Base-by-base conservation (phyloP, 2,329 filamentous ascomycete species). In the Xylariomycetidae sp. region DNA sequence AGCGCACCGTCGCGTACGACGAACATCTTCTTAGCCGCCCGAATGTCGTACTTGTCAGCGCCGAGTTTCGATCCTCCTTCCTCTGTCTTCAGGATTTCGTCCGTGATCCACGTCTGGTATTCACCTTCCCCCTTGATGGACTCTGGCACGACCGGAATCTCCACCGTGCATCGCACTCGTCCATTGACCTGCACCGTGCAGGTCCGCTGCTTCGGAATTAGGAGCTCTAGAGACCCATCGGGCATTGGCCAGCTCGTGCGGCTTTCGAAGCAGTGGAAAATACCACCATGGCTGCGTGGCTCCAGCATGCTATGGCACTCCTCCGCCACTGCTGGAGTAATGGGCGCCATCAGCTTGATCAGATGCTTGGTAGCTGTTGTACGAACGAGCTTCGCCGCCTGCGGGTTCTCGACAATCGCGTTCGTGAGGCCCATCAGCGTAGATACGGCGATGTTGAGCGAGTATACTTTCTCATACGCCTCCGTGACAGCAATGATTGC, bases 341-440 rank as follows among this genome's bases (percentile, higher is more conserved):
- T 77, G 4, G 88, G 88, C 1, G 85, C 83, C 47, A 89, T 66
- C 63, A 94, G 76, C 31, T 76, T 76, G 25, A 90, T 55, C 7
- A 93, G 70, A 4, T 67, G 62, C 1, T 67, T 66, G 1, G 68
- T 57, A 0, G 77, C 69, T 16, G 69, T 60, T 26, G 65, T 59
- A 52, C 61, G 64, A 44, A 84, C 51, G 4, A 59, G 31, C 4
- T 53, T 47, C 23, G 66, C 63, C 5, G 63, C 62, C 3, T 59
- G 59, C 1, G 57, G 43, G 10, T 68, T 60, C 4, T 70, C 69
- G 19, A 69, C 56, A 10, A 88, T 61, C 1, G 66, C 59, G 54
- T 94, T 94, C 4, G 85, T 89, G 12, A 94, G 68, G 25, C 74
- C 77, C 72, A 87, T 95, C 10, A 95, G 67, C 50, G 90, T 82